Evolutionary conservation across 1,284 basidiomycete species (phyloP).

Genomic region (Cystobasidium pallidum): DNA sequence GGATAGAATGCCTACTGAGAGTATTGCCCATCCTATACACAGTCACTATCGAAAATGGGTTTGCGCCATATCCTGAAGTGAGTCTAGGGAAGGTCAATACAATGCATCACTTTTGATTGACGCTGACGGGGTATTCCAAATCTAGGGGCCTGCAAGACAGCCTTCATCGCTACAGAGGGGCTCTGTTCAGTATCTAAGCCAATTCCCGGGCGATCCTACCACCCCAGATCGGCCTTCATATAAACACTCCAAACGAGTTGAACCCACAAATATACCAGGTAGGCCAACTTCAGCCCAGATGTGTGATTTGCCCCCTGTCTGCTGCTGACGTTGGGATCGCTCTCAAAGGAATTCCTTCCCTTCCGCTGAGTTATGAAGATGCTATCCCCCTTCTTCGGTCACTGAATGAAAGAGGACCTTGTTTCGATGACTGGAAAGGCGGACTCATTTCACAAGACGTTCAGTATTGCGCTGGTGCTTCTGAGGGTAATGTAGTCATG

Average conservation of each 20-base stretch:
- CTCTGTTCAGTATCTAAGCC: slow-evolving; percentile 77
- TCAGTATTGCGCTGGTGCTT: slow-evolving; percentile 62
- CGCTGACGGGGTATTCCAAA: too few relatives aligned
- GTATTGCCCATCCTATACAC: neutral
- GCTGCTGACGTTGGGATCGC: too few relatives aligned
- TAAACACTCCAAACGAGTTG: slow-evolving; percentile 72
- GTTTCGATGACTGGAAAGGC: slow-evolving; percentile 58
- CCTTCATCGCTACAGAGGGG: slow-evolving; percentile 74
- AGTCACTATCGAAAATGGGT: slow-evolving; percentile 50
- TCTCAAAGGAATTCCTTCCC: slow-evolving; percentile 60
- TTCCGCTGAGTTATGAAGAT: slow-evolving; percentile 61
- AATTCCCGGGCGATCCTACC: slow-evolving; percentile 79
- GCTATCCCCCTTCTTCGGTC: slow-evolving; percentile 60
- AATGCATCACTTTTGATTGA: neutral
- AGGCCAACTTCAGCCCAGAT: slow-evolving; percentile 62
- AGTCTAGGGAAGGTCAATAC: neutral
- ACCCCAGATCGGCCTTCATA: slow-evolving; percentile 89
- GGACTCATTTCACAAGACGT: slow-evolving; percentile 58
- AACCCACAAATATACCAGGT: slow-evolving; percentile 71
- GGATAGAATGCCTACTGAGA: neutral
- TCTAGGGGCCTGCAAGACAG: slow-evolving; percentile 38
- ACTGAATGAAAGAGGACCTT: slow-evolving; percentile 56
- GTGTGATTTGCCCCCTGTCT: too few relatives aligned
- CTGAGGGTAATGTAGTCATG: slow-evolving; percentile 58
- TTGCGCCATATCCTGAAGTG: slow-evolving; percentile 65